Evolutionary conservation across 768 basidiomycete genomes (phyloP), one percentile per base, ranked within the genome.

Genomic region (Podaxis carcinomalis): DNA sequence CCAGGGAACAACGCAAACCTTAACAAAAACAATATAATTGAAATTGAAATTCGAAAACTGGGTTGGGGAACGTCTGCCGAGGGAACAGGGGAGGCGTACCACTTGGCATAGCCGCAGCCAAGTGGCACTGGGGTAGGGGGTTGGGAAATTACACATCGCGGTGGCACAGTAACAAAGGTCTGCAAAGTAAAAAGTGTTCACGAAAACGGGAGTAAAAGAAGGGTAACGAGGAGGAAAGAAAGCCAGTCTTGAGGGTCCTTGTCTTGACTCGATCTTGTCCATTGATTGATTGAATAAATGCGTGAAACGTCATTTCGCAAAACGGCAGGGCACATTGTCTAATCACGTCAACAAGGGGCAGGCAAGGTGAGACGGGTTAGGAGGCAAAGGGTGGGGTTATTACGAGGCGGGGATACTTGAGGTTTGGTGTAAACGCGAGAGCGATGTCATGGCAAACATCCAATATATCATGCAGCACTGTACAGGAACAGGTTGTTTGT

Each of bases 401-500:
- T 28, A 42, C 21, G 28, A 21, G 19, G n/a, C 9, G 21, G 13
- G 35, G 57, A 23, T 13, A n/a, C 46, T 44, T 32, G 23, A 11
- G 39, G 21, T 25, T 19, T 28, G 52, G 21, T 27, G 55, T 40
- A 4, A n/a, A 32, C 32, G 32, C 32, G 32, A 32, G 7, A 32
- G 7, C 32, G 32, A 9, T 32, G 23, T 16, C 51, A 51, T 62
- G 58, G 59, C 49, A 53, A 56, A 53, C 63, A 66, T 63, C 64
- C 63, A 61, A 63, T 68, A 63, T 66, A 72, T 81, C 74, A 84
- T 73, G 83, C 83, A 67, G 84, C 88, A 74, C 88, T 89, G 77
- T 90, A 90, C 74, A 92, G 77, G 83, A 89, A 95, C 76, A 97
- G 77, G 75, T 97, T 97, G 82, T 97, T 97, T 68, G 95, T 98